A percentile compares a stretch with the other conserved stretches of the same genome.
Conservation (phyloP, 805 yeast genomes). For the Candida hispaniensis region DNA sequence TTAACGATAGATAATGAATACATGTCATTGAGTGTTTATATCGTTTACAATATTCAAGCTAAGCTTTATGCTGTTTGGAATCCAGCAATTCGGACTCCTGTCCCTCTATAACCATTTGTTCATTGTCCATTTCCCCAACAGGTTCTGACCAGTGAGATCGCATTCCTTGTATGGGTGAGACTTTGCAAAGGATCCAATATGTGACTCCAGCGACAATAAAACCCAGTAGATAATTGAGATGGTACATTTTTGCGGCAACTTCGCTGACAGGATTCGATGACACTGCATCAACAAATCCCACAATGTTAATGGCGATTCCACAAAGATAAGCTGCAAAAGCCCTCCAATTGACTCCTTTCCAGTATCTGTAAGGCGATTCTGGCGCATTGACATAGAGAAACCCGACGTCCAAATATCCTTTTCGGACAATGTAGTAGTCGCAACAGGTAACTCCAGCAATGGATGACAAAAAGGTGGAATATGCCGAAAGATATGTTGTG, state of each 20-base stretch:
- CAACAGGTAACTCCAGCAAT: slow-evolving; percentile 60
- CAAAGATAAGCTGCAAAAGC: slow-evolving; percentile 69
- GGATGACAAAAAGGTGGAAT: slow-evolving; percentile 70
- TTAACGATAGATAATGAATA: slow-evolving; percentile 8
- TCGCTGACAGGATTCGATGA: slow-evolving; percentile 56
- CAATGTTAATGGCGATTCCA: slow-evolving; percentile 74
- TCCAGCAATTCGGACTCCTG: too few species aligned
- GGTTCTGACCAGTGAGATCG: background rate
- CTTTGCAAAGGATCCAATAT: slow-evolving; percentile 40
- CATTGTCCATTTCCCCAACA: background rate
- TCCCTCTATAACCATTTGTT: too few species aligned
- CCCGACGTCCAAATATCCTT: slow-evolving; percentile 53
- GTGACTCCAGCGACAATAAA: slow-evolving; percentile 47
- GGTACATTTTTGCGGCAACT: slow-evolving; percentile 66
- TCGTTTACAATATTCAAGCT: too few species aligned
- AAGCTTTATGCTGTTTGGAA: too few species aligned
- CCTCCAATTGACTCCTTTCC: slow-evolving; percentile 70
- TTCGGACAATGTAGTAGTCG: slow-evolving; percentile 62
- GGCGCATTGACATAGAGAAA: slow-evolving; percentile 49
- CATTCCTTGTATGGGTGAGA: slow-evolving; percentile 19
- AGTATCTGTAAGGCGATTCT: slow-evolving; percentile 47
- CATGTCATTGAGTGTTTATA: background rate
- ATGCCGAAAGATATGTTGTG: slow-evolving; percentile 71
- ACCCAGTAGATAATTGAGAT: slow-evolving; percentile 69
- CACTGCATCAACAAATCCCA: slow-evolving; percentile 76